phyloP scores from a whole-genome alignment of 1,139 yeast genomes.

The Suhomyces bolitotheri region DNA sequence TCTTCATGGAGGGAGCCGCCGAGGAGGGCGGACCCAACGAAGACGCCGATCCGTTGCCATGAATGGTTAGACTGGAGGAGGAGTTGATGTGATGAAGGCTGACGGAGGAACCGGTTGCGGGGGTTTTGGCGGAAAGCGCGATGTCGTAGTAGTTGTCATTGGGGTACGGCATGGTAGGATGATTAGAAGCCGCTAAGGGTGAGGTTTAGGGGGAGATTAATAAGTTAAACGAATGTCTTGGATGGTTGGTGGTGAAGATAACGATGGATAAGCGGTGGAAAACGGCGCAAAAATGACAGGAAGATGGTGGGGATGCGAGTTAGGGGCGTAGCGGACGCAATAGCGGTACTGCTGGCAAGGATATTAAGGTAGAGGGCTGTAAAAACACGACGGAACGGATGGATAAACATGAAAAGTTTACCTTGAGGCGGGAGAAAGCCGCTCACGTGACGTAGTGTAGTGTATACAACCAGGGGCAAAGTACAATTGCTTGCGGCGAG shows the following conservation, averaged over 20 bases:
- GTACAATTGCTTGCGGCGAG: too few relatives aligned
- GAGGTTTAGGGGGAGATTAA: background rate
- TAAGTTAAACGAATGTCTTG: too few relatives aligned
- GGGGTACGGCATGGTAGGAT: constrained; percentile 21
- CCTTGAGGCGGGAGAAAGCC: background rate
- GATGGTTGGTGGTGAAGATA: too few relatives aligned
- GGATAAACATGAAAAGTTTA: background rate
- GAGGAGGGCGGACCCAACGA: constrained; percentile 9
- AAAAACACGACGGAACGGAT: too few relatives aligned
- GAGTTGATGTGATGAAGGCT: constrained; percentile 9
- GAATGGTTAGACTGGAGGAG: constrained; percentile 10
- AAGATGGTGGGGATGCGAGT: too few relatives aligned
- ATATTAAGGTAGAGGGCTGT: too few relatives aligned
- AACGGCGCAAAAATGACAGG: too few relatives aligned
- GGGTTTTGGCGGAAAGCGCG: constrained; percentile 17
- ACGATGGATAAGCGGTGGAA: too few relatives aligned
- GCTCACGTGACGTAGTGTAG: background rate
- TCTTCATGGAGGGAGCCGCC: constrained; percentile 6
- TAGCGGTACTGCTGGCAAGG: too few relatives aligned
- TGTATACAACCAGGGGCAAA: too few relatives aligned
- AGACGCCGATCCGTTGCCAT: constrained; percentile 7
- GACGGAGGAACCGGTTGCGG: constrained; percentile 1
- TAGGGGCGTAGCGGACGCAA: too few relatives aligned
- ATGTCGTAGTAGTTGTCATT: constrained; percentile 34
- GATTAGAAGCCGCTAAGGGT: too few relatives aligned